These are phyloP conservation scores for Carex sylvatica DNA, from an alignment of 202 grass and related monocot species.

Conservation along the genomic window DNA sequence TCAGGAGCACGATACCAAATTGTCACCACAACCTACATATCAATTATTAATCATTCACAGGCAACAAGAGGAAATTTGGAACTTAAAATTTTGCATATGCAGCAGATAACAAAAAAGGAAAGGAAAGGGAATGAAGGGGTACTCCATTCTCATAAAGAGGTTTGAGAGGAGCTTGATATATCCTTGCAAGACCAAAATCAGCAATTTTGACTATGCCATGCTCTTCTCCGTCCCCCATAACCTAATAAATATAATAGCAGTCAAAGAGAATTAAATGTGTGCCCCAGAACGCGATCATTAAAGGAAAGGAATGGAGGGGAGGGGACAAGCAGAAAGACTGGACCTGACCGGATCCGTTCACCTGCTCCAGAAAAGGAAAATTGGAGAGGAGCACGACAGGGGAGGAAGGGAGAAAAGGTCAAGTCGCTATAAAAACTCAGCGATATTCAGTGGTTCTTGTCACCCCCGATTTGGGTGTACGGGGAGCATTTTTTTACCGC, in stretches of 20 bases:
- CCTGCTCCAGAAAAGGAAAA: too few relatives aligned
- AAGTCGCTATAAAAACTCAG: too few relatives aligned
- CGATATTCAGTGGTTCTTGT: too few relatives aligned
- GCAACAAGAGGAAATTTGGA: not conserved
- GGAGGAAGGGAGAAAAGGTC: too few relatives aligned
- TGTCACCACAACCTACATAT: conserved; percentile 82
- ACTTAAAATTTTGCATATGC: not conserved
- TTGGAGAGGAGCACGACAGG: too few relatives aligned
- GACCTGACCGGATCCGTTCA: too few relatives aligned
- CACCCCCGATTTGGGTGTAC: too few relatives aligned
- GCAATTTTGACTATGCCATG: conserved; percentile 97
- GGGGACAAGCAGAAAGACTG: too few relatives aligned
- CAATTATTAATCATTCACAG: conserved; percentile 26
- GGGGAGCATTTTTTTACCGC: too few relatives aligned
- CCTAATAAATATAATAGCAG: conserved; percentile 38
- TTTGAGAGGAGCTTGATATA: conserved; percentile 99
- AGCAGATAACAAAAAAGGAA: conserved; percentile 23
- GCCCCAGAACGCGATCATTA: too few relatives aligned
- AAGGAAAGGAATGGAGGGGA: too few relatives aligned
- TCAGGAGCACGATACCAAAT: conserved; percentile 98
- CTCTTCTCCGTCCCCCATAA: conserved; percentile 98
- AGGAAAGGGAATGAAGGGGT: not conserved
- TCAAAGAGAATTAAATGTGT: conserved; percentile 22
- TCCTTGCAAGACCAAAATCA: conserved; percentile 98
- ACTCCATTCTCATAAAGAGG: conserved; percentile 98